A percentile compares a stretch with the other conserved stretches of the same genome.
Conservation (phyloP, 2,329 filamentous ascomycete genomes). For the Arthrobotrys musiformis region DNA sequence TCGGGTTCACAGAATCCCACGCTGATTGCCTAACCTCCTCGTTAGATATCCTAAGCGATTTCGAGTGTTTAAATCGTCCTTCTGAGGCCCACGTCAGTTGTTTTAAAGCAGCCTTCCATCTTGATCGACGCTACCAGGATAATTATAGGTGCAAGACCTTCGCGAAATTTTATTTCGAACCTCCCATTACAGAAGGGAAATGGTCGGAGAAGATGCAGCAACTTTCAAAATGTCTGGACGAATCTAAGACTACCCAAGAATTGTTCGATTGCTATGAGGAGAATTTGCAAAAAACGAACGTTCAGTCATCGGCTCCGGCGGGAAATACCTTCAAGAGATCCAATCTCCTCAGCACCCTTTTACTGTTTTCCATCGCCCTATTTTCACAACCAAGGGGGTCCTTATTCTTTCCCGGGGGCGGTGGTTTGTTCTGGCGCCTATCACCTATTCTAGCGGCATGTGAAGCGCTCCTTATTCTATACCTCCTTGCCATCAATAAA, state of each 20-base stretch:
- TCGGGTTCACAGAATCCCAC: neutral
- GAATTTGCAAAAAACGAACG: neutral
- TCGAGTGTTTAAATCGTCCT: neutral
- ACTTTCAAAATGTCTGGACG: neutral
- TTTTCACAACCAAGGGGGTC: neutral
- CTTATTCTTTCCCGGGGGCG: neutral
- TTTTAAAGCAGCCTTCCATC: neutral
- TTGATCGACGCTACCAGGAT: too few species aligned
- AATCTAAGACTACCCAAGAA: neutral
- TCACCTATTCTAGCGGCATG: neutral
- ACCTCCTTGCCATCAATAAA: too few species aligned
- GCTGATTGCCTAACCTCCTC: neutral
- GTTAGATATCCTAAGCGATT: neutral
- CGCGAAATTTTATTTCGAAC: neutral
- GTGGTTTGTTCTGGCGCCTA: neutral
- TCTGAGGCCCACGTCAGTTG: neutral
- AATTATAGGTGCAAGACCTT: too few species aligned
- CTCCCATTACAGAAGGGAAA: neutral
- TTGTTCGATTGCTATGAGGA: neutral
- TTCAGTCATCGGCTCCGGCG: neutral
- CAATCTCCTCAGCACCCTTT: neutral
- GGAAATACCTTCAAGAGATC: neutral
- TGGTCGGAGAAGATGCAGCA: neutral
- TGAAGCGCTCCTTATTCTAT: neutral
- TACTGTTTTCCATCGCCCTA: neutral